Percentiles rank a stretch among this genome's conserved stretches.
Conservation (phyloP, 495 filamentous ascomycete species). For the Xylaria nigripes region DNA sequence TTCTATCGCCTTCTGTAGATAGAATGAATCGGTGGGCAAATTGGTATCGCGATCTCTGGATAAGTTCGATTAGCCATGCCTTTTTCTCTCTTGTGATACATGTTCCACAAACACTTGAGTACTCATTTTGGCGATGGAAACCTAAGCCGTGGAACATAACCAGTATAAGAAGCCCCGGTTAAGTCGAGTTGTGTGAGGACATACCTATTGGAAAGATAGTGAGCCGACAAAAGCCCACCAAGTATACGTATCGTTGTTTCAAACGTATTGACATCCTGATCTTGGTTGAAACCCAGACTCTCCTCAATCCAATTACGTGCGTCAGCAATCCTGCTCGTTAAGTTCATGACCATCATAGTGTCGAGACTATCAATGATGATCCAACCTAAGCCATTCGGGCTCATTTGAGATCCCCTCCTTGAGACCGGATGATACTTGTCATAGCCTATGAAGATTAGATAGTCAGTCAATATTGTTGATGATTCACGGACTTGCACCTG, state of each 20-base stretch:
- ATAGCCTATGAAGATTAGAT: constrained; percentile 37
- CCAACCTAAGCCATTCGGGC: constrained; percentile 60
- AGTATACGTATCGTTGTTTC: constrained; percentile 80
- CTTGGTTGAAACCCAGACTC: constrained; percentile 60
- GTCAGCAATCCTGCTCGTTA: constrained; percentile 61
- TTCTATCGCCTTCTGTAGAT: constrained; percentile 69
- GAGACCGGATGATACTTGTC: constrained; percentile 63
- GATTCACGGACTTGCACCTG: not conserved
- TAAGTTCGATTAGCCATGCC: not conserved
- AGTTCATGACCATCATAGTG: constrained; percentile 78
- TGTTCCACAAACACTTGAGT: no score
- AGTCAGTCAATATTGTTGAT: not conserved
- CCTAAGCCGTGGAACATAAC: no score
- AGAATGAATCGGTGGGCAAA: constrained; percentile 37
- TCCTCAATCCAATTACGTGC: constrained; percentile 67
- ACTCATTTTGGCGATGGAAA: no score
- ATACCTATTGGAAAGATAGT: constrained; percentile 50
- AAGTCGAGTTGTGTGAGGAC: no score
- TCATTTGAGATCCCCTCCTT: constrained; percentile 58
- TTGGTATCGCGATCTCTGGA: not conserved
- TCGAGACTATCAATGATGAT: constrained; percentile 76
- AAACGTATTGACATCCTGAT: constrained; percentile 74
- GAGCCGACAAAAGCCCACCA: constrained; percentile 68
- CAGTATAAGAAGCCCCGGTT: no score
- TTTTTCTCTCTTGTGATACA: no score